Evolutionary conservation across 768 basidiomycete genomes (phyloP).

Genomic region (Calocybe gangraenosa): DNA sequence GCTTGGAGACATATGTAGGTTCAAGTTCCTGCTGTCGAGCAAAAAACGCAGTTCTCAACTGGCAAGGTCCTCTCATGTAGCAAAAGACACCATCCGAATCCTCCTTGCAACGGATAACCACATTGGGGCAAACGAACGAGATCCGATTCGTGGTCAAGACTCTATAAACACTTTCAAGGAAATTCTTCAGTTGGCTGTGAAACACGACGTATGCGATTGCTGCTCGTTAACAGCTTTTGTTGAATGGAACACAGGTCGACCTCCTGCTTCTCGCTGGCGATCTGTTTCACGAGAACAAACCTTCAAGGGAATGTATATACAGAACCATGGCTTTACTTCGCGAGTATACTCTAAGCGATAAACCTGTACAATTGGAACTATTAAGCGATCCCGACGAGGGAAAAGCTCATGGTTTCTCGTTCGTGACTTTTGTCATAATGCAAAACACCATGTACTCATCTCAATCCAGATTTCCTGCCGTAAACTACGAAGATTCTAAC

Average conservation of each 20-base stretch:
- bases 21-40: too few relatives aligned
- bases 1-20: too few relatives aligned
- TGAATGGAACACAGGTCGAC: constrained; percentile 63
- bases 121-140: constrained; percentile 91
- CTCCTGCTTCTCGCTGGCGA: constrained; percentile 94
- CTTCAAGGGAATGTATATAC: constrained; percentile 86
- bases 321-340: constrained; percentile 85
- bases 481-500: constrained; percentile 97
- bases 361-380: constrained; percentile 86
- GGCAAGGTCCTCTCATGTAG: constrained; percentile 30
- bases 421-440: constrained; percentile 23
- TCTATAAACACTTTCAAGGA: constrained; percentile 94
- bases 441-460: constrained; percentile 1
- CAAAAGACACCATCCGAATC: constrained; percentile 72
- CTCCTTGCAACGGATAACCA: constrained; percentile 95
- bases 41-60: constrained; percentile 4
- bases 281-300: constrained; percentile 96
- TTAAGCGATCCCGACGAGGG: constrained; percentile 92
- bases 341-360: constrained; percentile 86
- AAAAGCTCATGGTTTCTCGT: constrained; percentile 82
- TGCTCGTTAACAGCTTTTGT: constrained; percentile 1
- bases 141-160: constrained; percentile 92
- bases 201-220: constrained; percentile 63
- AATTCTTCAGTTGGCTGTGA: constrained; percentile 86
- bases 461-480: constrained; percentile 75